These are phyloP conservation scores for Beauveria asiatica DNA, from an alignment of 2,329 filamentous ascomycete species.

Conservation along the genomic window DNA sequence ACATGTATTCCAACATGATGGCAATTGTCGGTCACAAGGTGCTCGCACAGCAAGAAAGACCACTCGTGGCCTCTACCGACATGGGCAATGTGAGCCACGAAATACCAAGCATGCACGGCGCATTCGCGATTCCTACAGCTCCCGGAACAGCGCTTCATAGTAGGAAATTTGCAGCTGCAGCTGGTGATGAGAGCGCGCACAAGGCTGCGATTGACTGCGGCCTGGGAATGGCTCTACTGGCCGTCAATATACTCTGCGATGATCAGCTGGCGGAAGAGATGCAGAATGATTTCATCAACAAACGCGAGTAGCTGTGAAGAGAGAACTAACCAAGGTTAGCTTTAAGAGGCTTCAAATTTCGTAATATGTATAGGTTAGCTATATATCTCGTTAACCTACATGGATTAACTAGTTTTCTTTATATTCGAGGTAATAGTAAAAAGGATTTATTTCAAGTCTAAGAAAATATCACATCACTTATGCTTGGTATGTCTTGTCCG, in stretches of 20 bases:
- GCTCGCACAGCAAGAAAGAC: conserved; percentile 24
- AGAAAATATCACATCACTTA: no score
- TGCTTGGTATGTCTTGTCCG: no score
- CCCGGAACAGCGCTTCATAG: conserved; percentile 26
- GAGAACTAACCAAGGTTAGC: no score
- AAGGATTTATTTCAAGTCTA: no score
- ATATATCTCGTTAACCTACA: no score
- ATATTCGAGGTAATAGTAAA: no score
- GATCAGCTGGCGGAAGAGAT: background rate
- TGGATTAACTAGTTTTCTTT: no score
- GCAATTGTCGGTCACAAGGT: conserved; percentile 25
- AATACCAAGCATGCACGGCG: conserved; percentile 34
- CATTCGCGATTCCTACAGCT: conserved; percentile 30
- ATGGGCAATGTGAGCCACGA: conserved; percentile 38
- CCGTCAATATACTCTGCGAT: conserved; percentile 15
- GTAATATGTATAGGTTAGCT: no score
- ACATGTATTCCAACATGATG: conserved; percentile 32
- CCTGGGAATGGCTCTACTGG: conserved; percentile 27
- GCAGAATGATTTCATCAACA: background rate
- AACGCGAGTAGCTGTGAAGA: background rate
- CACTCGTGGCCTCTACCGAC: conserved; percentile 30
- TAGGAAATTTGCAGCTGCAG: conserved; percentile 31
- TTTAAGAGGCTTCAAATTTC: no score
- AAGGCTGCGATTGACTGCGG: conserved; percentile 28
- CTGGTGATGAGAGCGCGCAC: conserved; percentile 27